Conservation (phyloP, 1,139 yeast species). For the Sugiyamaella paludigena region DNA sequence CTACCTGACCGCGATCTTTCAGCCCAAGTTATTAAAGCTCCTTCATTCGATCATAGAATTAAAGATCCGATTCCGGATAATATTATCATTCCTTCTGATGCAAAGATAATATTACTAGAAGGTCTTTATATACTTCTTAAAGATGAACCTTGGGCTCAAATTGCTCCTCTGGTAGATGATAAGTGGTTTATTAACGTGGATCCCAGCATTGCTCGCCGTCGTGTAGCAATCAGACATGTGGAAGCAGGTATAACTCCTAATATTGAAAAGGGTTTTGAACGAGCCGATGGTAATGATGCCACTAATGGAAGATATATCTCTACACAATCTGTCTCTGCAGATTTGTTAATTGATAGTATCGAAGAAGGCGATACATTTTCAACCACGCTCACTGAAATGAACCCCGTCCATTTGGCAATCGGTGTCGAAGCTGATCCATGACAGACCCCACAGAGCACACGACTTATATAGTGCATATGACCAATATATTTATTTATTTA, state of each 20-base stretch:
- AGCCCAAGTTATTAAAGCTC: conserved; percentile 38
- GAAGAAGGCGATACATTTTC: conserved; percentile 15
- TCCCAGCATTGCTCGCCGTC: conserved; percentile 45
- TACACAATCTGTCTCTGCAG: conserved; percentile 43
- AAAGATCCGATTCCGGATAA: conserved; percentile 61
- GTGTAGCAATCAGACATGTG: conserved; percentile 73
- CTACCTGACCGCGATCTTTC: background rate
- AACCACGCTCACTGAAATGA: background rate
- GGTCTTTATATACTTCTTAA: conserved; percentile 43
- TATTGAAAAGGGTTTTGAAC: conserved; percentile 56
- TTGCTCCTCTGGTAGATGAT: conserved; percentile 37
- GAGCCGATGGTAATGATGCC: conserved; percentile 68
- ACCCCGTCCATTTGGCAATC: background rate
- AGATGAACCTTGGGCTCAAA: conserved; percentile 40
- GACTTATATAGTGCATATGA: background rate
- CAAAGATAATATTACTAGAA: conserved; percentile 56
- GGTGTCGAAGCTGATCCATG: conserved; percentile 5
- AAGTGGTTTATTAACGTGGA: conserved; percentile 45
- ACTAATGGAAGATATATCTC: conserved; percentile 62
- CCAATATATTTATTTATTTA: no score
- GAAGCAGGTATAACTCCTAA: conserved; percentile 60
- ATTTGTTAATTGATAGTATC: conserved; percentile 31
- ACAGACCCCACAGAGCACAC: background rate
- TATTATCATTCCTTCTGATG: conserved; percentile 42
- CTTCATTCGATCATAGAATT: conserved; percentile 70